Percentiles rank a stretch among this genome's conserved stretches.
These are phyloP conservation scores for Mycena capillaripes DNA, from an alignment of 768 basidiomycete species.

Conservation along the genomic window DNA sequence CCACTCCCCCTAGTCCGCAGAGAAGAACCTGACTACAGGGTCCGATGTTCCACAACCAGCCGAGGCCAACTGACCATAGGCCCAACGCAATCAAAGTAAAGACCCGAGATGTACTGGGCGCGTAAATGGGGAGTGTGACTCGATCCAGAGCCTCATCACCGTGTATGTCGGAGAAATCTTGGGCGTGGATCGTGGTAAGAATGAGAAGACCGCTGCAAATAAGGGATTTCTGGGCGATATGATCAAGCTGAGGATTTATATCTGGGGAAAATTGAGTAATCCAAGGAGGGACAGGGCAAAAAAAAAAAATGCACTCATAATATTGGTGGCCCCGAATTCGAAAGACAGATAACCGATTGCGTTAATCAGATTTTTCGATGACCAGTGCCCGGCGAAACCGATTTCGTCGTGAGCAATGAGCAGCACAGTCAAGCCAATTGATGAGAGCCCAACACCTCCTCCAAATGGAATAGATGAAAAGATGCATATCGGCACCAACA, in stretches of 20 bases:
- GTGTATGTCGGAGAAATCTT: constrained; percentile 61
- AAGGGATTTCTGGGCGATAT: constrained; percentile 18
- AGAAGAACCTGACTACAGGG: not conserved
- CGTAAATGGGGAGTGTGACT: constrained; percentile 59
- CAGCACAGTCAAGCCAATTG: no score
- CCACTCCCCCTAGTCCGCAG: not conserved
- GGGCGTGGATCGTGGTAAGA: constrained; percentile 61
- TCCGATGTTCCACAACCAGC: not conserved
- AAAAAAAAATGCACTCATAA: constrained; percentile 43
- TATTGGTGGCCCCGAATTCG: constrained; percentile 49
- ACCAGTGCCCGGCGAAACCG: not conserved
- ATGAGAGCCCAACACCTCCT: no score
- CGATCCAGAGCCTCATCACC: constrained; percentile 58
- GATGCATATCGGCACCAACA: not conserved
- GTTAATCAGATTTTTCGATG: not conserved
- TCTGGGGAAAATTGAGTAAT: no score
- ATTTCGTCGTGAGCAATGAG: not conserved
- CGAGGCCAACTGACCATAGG: constrained; percentile 36
- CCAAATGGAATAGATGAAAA: not conserved
- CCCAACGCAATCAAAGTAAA: constrained; percentile 35
- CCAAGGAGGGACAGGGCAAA: no score
- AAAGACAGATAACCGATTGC: constrained; percentile 47
- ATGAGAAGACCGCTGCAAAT: constrained; percentile 46
- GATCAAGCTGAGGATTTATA: not conserved
- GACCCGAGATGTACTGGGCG: constrained; percentile 52